These are phyloP conservation scores for Parathielavia hyrcaniae DNA, from an alignment of 495 filamentous ascomycete species.

Conservation along the genomic window DNA sequence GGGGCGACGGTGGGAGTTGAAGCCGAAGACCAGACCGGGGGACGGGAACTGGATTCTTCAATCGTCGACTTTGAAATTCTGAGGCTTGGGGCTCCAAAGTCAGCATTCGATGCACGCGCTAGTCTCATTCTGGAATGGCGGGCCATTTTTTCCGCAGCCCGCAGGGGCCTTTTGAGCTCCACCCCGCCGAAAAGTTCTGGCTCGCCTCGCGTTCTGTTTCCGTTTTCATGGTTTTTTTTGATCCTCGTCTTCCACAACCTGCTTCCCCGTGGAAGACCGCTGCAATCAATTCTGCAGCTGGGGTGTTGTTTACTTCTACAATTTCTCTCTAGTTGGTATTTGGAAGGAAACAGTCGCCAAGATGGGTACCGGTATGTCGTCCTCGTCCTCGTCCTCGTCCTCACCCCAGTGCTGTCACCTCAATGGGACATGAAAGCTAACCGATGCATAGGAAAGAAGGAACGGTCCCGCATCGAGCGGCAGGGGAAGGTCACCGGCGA, in stretches of 20 bases:
- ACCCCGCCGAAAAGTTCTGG: conserved; percentile 30
- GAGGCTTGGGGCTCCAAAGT: conserved; percentile 14
- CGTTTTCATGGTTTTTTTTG: no score
- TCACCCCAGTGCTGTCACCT: background rate
- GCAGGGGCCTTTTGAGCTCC: conserved; percentile 19
- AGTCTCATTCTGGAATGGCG: conserved; percentile 16
- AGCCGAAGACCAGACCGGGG: conserved; percentile 6
- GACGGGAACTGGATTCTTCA: background rate
- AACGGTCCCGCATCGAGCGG: conserved; percentile 66
- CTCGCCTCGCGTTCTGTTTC: conserved; percentile 3
- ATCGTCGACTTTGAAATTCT: conserved; percentile 27
- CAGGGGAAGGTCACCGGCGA: conserved; percentile 80
- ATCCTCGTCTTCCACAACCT: conserved; percentile 25
- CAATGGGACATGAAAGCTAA: conserved; percentile 7
- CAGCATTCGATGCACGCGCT: conserved; percentile 15
- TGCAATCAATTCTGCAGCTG: conserved; percentile 21
- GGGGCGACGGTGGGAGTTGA: conserved; percentile 13
- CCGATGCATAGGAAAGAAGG: conserved; percentile 65
- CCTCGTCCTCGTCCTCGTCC: background rate
- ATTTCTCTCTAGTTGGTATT: background rate
- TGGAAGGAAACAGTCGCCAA: conserved; percentile 22
- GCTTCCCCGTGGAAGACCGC: conserved; percentile 23
- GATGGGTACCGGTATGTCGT: conserved; percentile 68
- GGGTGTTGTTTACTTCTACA: conserved; percentile 18
- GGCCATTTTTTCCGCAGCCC: conserved; percentile 8